phyloP scores from a whole-genome alignment of 495 filamentous ascomycete genomes.

The Penicillium cosmopolitanum region DNA sequence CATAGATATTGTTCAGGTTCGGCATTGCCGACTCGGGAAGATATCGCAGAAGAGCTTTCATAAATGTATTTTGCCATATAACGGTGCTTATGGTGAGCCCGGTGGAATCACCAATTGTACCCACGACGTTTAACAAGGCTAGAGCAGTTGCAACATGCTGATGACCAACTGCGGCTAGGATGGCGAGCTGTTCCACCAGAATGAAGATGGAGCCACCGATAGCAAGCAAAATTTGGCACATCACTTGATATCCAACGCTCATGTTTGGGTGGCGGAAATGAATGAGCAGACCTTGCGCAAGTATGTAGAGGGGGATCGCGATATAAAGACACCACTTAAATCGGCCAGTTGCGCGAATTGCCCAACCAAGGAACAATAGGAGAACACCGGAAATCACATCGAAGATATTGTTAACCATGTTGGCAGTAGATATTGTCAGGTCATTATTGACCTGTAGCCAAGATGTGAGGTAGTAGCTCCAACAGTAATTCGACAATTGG shows the following conservation, averaged over 20 bases:
- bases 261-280: slow-evolving; percentile 62
- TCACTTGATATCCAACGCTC: slow-evolving; percentile 63
- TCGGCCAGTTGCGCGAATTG: slow-evolving; percentile 55
- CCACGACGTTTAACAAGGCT: slow-evolving; percentile 62
- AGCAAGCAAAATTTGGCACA: slow-evolving; percentile 72
- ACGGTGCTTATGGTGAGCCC: slow-evolving; percentile 60
- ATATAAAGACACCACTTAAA: slow-evolving; percentile 56
- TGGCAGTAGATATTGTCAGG: slow-evolving; percentile 55
- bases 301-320: slow-evolving; percentile 58
- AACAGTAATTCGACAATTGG: slow-evolving; percentile 52
- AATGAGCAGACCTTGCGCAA: slow-evolving; percentile 59
- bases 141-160: slow-evolving; percentile 65
- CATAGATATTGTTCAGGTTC: slow-evolving; percentile 54
- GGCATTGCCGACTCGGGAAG: slow-evolving; percentile 50
- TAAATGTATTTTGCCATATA: slow-evolving; percentile 66
- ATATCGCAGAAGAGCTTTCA: slow-evolving; percentile 48
- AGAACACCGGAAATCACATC: slow-evolving; percentile 47
- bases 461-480: slow-evolving; percentile 56
- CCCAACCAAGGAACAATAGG: slow-evolving; percentile 46
- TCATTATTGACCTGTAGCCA: slow-evolving; percentile 70
- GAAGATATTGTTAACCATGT: slow-evolving; percentile 52
- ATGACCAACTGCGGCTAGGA: slow-evolving; percentile 64
- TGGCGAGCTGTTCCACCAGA: slow-evolving; percentile 64
- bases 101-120: slow-evolving; percentile 64
- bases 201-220: slow-evolving; percentile 60